These are phyloP conservation scores for Hymenoscyphus fraxineus DNA, from an alignment of 2,329 filamentous ascomycete genomes.

Conservation along the genomic window DNA sequence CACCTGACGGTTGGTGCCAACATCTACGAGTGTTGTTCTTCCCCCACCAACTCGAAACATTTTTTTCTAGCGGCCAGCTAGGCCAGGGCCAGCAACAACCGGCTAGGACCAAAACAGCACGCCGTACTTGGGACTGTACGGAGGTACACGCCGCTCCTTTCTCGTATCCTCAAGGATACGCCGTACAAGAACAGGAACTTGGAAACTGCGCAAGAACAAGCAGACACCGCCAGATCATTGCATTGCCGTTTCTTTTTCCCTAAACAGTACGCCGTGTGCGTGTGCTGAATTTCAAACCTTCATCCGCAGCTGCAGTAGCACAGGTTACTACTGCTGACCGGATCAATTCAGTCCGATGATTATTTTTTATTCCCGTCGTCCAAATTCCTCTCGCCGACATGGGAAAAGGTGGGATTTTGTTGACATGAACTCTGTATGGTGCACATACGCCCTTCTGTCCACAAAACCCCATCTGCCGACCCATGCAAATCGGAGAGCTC, in stretches of 20 bases:
- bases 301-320: background rate
- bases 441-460: background rate
- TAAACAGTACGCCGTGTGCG: background rate
- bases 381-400: background rate
- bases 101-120: background rate
- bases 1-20: background rate
- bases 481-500: background rate
- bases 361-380: background rate
- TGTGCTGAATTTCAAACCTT: background rate
- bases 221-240: background rate
- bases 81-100: background rate
- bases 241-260: background rate
- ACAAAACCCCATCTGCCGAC: background rate
- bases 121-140: background rate
- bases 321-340: background rate
- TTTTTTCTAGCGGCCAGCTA: background rate
- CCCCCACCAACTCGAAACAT: constrained; percentile 1
- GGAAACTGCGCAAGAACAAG: background rate
- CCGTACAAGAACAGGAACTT: background rate
- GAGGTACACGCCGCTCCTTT: background rate
- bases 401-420: background rate
- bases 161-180: background rate
- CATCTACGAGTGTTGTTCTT: background rate
- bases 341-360: background rate
- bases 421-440: background rate